Percentiles rank a stretch among this genome's conserved stretches.
Evolutionary conservation across 2,329 filamentous ascomycete genomes (phyloP).

Genomic region (Fusarium staphyleae): DNA sequence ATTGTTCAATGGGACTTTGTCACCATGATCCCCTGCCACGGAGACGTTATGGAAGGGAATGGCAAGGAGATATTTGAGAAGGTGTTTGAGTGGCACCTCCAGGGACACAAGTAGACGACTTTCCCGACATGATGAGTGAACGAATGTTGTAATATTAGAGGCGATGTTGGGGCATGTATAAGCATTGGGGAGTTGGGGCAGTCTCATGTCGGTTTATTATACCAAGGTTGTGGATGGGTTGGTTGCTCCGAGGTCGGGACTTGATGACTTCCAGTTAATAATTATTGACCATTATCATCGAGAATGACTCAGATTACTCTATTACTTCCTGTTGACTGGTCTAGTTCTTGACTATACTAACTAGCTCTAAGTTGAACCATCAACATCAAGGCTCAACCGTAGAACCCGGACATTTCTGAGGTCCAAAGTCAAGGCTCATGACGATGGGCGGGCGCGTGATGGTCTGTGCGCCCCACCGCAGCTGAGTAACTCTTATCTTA

Average conservation of each 20-base stretch:
- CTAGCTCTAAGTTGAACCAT: too few relatives aligned
- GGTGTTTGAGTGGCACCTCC: slow-evolving; percentile 84
- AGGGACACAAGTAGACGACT: slow-evolving; percentile 37
- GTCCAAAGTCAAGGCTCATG: too few relatives aligned
- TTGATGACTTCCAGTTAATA: too few relatives aligned
- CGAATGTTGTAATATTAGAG: neutral
- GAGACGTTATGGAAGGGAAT: slow-evolving; percentile 79
- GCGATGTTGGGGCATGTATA: neutral
- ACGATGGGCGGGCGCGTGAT: slow-evolving; percentile 10
- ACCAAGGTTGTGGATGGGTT: slow-evolving; percentile 9
- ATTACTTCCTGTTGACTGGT: too few relatives aligned
- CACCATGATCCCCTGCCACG: slow-evolving; percentile 89
- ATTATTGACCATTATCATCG: neutral
- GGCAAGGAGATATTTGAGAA: slow-evolving; percentile 80
- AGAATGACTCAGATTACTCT: too few relatives aligned
- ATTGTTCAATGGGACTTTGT: slow-evolving; percentile 87
- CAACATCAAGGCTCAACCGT: too few relatives aligned
- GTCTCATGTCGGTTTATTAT: slow-evolving; percentile 10
- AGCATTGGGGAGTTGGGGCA: slow-evolving; percentile 4
- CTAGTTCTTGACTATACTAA: neutral
- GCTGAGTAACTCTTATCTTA: slow-evolving; percentile 25
- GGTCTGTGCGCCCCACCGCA: neutral
- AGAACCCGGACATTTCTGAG: too few relatives aligned
- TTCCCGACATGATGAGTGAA: neutral
- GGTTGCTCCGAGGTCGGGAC: too few relatives aligned